phyloP scores from a whole-genome alignment of 176 grass and related monocot genomes.

The Oropetium thomaeum region DNA sequence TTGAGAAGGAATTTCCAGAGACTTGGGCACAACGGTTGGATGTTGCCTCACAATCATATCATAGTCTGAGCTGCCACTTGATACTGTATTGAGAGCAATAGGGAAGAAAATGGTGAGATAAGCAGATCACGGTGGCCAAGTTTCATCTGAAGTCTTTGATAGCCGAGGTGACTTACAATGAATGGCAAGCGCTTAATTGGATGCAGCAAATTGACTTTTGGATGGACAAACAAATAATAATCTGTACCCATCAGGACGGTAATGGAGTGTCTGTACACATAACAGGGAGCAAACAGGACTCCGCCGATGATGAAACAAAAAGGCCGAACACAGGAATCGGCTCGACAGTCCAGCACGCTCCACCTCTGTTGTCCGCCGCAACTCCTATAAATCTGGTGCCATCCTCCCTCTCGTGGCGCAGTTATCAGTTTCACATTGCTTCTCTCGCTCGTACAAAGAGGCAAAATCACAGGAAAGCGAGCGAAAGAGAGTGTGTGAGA shows the following conservation, averaged over 20 bases:
- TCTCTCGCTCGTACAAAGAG: not conserved
- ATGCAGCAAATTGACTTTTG: not conserved
- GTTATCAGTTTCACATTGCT: not conserved
- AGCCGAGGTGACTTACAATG: conserved; percentile 3
- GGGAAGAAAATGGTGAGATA: conserved; percentile 1
- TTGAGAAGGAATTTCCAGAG: not conserved
- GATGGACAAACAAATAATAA: not conserved
- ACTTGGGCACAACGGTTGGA: not conserved
- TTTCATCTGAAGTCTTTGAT: not conserved
- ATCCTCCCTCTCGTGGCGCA: not conserved
- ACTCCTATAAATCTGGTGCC: conserved; percentile 42
- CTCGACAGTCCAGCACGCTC: not conserved
- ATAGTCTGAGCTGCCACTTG: not conserved
- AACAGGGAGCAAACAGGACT: not conserved
- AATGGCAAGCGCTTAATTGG: not conserved
- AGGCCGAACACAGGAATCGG: not conserved
- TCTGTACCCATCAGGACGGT: not conserved
- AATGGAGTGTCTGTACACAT: not conserved
- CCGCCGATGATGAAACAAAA: not conserved
- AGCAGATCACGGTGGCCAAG: not conserved
- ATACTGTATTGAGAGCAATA: too few relatives aligned
- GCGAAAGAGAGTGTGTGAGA: not conserved
- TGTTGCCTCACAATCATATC: not conserved
- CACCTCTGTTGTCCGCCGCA: not conserved
- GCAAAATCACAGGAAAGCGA: not conserved